Evolutionary conservation across 768 basidiomycete genomes (phyloP), one percentile per base, ranked within the genome.

Genomic region (Podaxis rugospora): DNA sequence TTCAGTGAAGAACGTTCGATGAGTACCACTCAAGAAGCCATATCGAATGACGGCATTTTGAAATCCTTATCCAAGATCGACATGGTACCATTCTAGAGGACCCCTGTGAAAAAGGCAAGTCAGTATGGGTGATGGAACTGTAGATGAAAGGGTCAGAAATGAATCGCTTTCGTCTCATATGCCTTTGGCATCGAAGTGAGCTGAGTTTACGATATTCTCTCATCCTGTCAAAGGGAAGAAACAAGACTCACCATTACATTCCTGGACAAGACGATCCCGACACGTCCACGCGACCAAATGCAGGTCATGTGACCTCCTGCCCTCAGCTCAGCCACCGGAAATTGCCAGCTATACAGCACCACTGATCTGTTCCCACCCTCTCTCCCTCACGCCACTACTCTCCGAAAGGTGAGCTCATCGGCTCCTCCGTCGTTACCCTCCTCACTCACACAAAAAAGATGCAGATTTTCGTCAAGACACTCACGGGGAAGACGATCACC

Each of bases 401-500:
- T 63, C 65, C 65, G 65, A 71, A 71, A 72, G 69, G 75, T 75
- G 70, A 72, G 74, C 67, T 51, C 55, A 39, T 64, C 65, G 58
- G 57, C 59, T 40, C 35, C 54, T 46, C 18, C 57, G 32, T 55
- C 61, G 46, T 53, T 59, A 59, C 39, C 49, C 57, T 61, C 57
- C 62, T 66, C 54, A 58, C 65, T 55, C 60, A 52, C 58, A 23
- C 21, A 57, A 42, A 44, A 47, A 63, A 65, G 76, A 83, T 83
- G 80, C 80, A 83, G 71, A 83, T 83, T 63, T 83, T 83, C 75
- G 81, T 83, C 71, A 82, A 81, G 76, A 95, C 93, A 82, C 90
- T 95, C 67, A 95, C 92, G 74, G 91, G 90, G 65, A 93, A 95
- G 89, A 95, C 93, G 65, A 97, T 97, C 87, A 95, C 94, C 82